Percentiles rank a stretch among this genome's conserved stretches.
phyloP scores from a whole-genome alignment of 108 stramenopile species.

The Cafeteria roenbergensis region DNA sequence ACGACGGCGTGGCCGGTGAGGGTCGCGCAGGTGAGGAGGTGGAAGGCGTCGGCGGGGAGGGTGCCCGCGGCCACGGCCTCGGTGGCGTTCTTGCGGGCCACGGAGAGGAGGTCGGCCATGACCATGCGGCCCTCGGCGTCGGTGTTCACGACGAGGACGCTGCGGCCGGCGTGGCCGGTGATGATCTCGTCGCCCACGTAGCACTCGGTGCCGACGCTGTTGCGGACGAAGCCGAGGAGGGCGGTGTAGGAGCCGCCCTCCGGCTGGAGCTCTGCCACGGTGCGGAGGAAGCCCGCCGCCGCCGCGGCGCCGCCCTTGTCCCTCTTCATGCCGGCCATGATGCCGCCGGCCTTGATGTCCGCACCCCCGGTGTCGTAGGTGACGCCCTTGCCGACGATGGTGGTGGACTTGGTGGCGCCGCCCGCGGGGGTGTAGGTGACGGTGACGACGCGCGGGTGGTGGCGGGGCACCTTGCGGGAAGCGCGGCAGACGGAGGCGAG shows the following conservation, averaged over 20 bases:
- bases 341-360: conserved; percentile 12
- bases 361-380: conserved; percentile 20
- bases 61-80: neutral
- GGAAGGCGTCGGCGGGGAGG: neutral
- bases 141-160: conserved; percentile 18
- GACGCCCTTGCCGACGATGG: conserved; percentile 14
- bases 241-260: too few species aligned
- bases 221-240: conserved; percentile 3
- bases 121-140: conserved; percentile 20
- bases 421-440: neutral
- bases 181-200: conserved; percentile 11
- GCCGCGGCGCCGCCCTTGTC: conserved; percentile 14
- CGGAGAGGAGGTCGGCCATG: conserved; percentile 5
- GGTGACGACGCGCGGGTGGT: neutral
- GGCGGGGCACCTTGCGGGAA: neutral
- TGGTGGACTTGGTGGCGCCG: neutral
- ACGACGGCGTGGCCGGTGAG: conserved; percentile 9
- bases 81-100: neutral
- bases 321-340: conserved; percentile 9
- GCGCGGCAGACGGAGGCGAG: neutral
- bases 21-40: neutral
- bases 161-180: conserved; percentile 1
- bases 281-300: neutral
- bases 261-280: neutral
- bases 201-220: neutral